Evolutionary conservation across 352 stramenopile species (phyloP).

Genomic region (Phytophthora litchii): DNA sequence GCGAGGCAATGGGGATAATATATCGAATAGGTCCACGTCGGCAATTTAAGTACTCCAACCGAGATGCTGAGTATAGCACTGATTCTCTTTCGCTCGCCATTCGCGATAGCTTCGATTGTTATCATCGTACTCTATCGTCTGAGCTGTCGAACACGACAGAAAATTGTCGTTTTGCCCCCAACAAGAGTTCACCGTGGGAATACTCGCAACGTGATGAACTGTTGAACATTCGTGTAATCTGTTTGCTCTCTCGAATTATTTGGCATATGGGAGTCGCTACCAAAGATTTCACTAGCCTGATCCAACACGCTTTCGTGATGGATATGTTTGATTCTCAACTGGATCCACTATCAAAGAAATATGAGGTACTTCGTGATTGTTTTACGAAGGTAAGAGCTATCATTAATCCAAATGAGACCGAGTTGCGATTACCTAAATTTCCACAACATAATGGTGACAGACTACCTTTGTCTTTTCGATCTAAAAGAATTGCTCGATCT

Average conservation of each 20-base stretch:
- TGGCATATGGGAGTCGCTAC: slow-evolving; percentile 21
- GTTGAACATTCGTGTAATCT: slow-evolving; percentile 15
- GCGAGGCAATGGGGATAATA: slow-evolving; percentile 36
- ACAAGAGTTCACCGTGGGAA: slow-evolving; percentile 13
- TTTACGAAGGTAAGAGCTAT: slow-evolving; percentile 7
- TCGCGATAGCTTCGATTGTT: slow-evolving; percentile 6
- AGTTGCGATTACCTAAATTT: slow-evolving; percentile 9
- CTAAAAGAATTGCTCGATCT: slow-evolving; percentile 37
- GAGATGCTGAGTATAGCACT: slow-evolving; percentile 8
- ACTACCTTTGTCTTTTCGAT: slow-evolving; percentile 1
- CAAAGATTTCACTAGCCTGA: neutral
- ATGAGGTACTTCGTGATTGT: slow-evolving; percentile 8
- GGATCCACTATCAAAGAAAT: neutral
- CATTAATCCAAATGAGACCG: neutral
- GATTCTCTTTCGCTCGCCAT: neutral
- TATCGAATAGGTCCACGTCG: slow-evolving; percentile 25
- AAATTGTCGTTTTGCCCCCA: neutral
- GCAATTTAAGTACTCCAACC: slow-evolving; percentile 25
- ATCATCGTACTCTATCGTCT: slow-evolving; percentile 2
- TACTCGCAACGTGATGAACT: slow-evolving; percentile 15
- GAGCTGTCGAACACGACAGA: neutral
- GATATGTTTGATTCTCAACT: slow-evolving; percentile 7
- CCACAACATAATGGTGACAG: neutral
- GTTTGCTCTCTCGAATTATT: slow-evolving; percentile 21
- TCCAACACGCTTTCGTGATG: slow-evolving; percentile 14